Base-by-base conservation (phyloP, 2,329 filamentous ascomycete genomes). In the Alternaria gaisen region DNA sequence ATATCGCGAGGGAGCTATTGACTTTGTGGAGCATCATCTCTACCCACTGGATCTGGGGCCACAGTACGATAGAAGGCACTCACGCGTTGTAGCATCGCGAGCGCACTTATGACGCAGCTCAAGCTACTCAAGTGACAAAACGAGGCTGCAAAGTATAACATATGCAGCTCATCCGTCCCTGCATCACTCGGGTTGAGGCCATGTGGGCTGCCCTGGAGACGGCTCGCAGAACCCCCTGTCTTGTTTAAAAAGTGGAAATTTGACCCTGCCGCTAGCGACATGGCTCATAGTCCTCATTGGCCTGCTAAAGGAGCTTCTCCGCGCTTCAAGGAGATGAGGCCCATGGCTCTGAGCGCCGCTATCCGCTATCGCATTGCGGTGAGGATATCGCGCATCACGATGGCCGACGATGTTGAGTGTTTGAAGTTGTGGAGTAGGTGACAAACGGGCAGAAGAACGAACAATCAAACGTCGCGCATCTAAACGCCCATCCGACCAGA, bases 191-290 rank as follows among this genome's bases (percentile, higher is more conserved):
- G 18, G 14, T 41, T 56, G 47, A 56, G 44, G 28, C 60, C 32
- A 50, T 53, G 61, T 60, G 56, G 32, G 32, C 32, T 36, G 32
- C 32, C 32, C 11, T 36, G 32, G 60, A 60, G 59, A 66, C 63
- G 55, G 46, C 30, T 58, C 58, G 61, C 56, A 50, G 53, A 63
- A 67, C 53, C 68, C 57, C 57, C 61, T 65, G 65, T 56, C 53
- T 58, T 69, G 70, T 67, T 72, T 74, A 73, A 71, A 74, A 72
- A 75, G 72, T 73, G 73, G 74, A 75, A 77, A 76, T 75, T 61
- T 67, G 67, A 61, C 60, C 47, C 51, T 53, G 42, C 24, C 54
- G 44, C 61, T 63, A 56, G 28, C 46, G 24, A 41, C 20, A n/a
- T 36, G 34, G 44, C 34, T 30, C 32, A 16, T 16, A 4, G 2